Conservation (phyloP, 495 filamentous ascomycete species). For the Letharia lupina region DNA sequence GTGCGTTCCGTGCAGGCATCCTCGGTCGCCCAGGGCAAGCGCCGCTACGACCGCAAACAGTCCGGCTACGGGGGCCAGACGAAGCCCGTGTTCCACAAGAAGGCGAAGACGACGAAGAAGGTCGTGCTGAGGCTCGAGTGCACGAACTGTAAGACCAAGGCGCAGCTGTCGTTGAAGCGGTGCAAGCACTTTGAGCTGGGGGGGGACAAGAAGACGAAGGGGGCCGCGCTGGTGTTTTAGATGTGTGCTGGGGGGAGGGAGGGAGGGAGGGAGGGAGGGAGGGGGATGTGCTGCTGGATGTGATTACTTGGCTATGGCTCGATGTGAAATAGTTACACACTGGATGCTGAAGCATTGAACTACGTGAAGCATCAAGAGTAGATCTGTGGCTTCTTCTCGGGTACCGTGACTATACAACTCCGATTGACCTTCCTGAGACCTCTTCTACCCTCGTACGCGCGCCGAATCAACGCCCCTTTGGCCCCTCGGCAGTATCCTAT, state of each 20-base stretch:
- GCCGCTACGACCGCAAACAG: constrained; percentile 99
- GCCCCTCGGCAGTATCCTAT: neutral
- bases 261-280: neutral
- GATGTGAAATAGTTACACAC: neutral
- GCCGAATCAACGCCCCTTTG: neutral
- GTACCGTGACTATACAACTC: neutral
- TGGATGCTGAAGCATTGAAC: neutral
- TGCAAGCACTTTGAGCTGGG: constrained; percentile 25
- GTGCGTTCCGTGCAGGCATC: constrained; percentile 53
- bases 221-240: constrained; percentile 98
- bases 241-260: constrained; percentile 12
- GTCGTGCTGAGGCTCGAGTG: constrained; percentile 96
- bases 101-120: constrained; percentile 99
- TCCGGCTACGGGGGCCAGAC: constrained; percentile 99
- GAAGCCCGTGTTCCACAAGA: constrained; percentile 99
- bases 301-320: neutral
- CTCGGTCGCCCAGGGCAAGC: constrained; percentile 95
- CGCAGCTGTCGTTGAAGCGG: constrained; percentile 88
- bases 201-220: constrained; percentile 99
- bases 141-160: constrained; percentile 94
- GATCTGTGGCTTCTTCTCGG: neutral
- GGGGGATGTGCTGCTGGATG: neutral
- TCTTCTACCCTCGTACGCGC: neutral
- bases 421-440: neutral
- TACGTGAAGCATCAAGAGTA: neutral